Conservation (phyloP, 805 yeast genomes). For the Monosporozyma aerobia region DNA sequence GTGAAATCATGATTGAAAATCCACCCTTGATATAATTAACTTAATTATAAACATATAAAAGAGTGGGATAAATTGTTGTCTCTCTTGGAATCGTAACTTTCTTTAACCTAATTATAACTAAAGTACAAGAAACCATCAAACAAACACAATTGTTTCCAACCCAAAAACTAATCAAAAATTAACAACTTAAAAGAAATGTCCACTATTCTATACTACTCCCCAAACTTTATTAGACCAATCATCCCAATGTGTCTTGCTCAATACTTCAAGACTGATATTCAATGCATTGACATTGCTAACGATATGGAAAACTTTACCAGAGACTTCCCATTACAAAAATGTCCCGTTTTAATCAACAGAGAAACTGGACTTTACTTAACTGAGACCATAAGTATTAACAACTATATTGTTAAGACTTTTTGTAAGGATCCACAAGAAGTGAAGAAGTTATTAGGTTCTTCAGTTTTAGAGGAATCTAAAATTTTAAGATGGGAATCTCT, state of each 20-base stretch:
- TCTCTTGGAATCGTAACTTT: too few species aligned
- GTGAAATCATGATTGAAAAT: too few species aligned
- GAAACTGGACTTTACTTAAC: constrained; percentile 56
- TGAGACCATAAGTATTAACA: constrained; percentile 54
- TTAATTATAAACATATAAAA: too few species aligned
- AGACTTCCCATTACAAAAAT: constrained; percentile 53
- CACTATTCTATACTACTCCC: constrained; percentile 3
- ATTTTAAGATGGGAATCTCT: constrained; percentile 71
- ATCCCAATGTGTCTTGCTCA: constrained; percentile 42
- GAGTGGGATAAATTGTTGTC: too few species aligned
- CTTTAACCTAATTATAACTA: too few species aligned
- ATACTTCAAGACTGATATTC: constrained; percentile 51
- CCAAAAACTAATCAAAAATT: background rate
- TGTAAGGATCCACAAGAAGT: constrained; percentile 28
- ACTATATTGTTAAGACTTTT: constrained; percentile 35
- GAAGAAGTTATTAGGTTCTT: constrained; percentile 45
- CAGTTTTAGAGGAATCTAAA: constrained; percentile 29
- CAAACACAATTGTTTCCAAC: background rate
- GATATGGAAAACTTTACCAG: constrained; percentile 27
- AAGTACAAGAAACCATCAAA: background rate
- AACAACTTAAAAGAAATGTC: constrained; percentile 39
- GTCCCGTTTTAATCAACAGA: constrained; percentile 64
- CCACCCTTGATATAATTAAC: too few species aligned
- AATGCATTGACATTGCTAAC: constrained; percentile 33
- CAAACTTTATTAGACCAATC: constrained; percentile 38